These are phyloP conservation scores for Apium graveolens DNA, from an alignment of 129 eudicot genomes.

Conservation along the genomic window DNA sequence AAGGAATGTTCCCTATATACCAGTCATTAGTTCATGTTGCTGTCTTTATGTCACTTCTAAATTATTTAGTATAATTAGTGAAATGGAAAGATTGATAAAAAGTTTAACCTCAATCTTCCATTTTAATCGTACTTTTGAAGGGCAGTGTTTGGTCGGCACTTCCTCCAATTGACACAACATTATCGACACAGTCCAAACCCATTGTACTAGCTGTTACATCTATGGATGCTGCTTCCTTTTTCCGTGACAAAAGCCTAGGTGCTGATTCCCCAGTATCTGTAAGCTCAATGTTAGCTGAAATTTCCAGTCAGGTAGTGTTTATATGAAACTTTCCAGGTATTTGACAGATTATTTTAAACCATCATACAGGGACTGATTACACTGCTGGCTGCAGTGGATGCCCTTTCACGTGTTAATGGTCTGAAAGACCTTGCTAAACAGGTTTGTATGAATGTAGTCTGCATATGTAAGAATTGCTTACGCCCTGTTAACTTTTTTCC, in stretches of 20 bases:
- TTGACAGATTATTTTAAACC: slow-evolving; percentile 6
- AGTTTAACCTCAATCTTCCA: slow-evolving; percentile 30
- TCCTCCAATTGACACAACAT: slow-evolving; percentile 57
- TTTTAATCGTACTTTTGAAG: slow-evolving; percentile 55
- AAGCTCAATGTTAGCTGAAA: slow-evolving; percentile 22
- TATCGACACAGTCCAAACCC: slow-evolving; percentile 44
- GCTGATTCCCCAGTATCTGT: slow-evolving; percentile 95
- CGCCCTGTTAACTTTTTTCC: neutral
- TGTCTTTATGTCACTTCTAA: neutral
- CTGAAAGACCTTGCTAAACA: slow-evolving; percentile 60
- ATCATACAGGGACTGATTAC: slow-evolving; percentile 67
- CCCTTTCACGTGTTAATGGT: slow-evolving; percentile 68
- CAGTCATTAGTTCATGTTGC: neutral
- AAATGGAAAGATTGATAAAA: neutral
- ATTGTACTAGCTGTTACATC: slow-evolving; percentile 68
- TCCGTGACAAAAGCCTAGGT: slow-evolving; percentile 95
- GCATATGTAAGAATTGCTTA: neutral
- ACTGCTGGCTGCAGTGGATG: slow-evolving; percentile 92
- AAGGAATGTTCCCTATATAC: neutral
- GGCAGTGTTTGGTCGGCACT: slow-evolving; percentile 99
- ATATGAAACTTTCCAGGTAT: neutral
- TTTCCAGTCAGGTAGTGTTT: neutral
- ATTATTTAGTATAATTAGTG: neutral
- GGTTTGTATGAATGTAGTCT: slow-evolving; percentile 35
- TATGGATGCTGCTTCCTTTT: slow-evolving; percentile 96